Conservation (phyloP, 2,329 filamentous ascomycete genomes). For the Hymenoscyphus occultus region DNA sequence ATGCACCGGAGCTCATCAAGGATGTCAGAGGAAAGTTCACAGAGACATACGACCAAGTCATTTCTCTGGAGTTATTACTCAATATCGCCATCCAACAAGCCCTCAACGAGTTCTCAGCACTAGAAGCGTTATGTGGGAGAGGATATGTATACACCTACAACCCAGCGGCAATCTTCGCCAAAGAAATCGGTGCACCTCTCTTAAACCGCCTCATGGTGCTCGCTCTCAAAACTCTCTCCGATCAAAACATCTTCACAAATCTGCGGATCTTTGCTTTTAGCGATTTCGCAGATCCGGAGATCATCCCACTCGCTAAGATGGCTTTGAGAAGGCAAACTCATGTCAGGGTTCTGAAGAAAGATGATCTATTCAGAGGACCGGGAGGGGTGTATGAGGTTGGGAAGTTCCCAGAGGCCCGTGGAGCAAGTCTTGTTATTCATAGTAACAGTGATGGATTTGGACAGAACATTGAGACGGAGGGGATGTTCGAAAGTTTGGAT, state of each 20-base stretch:
- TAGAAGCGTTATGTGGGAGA: slow-evolving; percentile 28
- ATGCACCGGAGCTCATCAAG: background rate
- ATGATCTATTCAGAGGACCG: slow-evolving; percentile 24
- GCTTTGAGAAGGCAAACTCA: slow-evolving; percentile 24
- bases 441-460: slow-evolving; percentile 35
- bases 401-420: slow-evolving; percentile 10
- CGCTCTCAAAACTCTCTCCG: slow-evolving; percentile 24
- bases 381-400: slow-evolving; percentile 18
- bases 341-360: slow-evolving; percentile 20
- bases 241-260: slow-evolving; percentile 22
- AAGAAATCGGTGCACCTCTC: slow-evolving; percentile 21
- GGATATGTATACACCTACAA: slow-evolving; percentile 33
- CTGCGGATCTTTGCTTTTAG: slow-evolving; percentile 31
- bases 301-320: background rate
- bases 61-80: slow-evolving; percentile 31
- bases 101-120: slow-evolving; percentile 29
- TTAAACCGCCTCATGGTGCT: slow-evolving; percentile 27
- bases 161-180: slow-evolving; percentile 31
- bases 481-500: slow-evolving; percentile 29
- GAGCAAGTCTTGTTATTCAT: slow-evolving; percentile 30
- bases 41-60: slow-evolving; percentile 10
- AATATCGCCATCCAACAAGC: slow-evolving; percentile 28
- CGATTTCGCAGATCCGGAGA: slow-evolving; percentile 24
- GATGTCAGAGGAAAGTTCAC: slow-evolving; percentile 19
- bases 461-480: slow-evolving; percentile 34